Evolutionary conservation across 208 protist genomes (phyloP), one percentile per base, ranked within the genome.

Genomic region (Trypanosoma cruzi): DNA sequence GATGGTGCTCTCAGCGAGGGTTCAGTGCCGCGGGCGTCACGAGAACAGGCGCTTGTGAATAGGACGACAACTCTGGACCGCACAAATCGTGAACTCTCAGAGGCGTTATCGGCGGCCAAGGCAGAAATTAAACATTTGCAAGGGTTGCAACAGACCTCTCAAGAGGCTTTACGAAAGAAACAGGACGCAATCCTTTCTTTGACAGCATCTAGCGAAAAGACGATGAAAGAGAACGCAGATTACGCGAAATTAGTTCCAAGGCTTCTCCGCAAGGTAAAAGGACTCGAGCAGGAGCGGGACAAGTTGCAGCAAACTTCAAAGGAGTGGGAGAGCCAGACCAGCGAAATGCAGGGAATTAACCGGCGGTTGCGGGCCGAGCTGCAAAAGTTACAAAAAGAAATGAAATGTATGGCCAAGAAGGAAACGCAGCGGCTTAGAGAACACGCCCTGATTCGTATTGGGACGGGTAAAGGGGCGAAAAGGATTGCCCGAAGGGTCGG

Each of bases 161-260:
- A 77, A 56, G 56, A 71, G 26, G 55, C 73, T 54, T 63, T 80
- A 53, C 75, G 71, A 22, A 60, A 75, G 29, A 85, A 79, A 54
- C 64, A 64, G 50, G 67, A 75, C 18, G 29, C 68, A 1, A 63
- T 64, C 62, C 64, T 73, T 8, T 56, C 73, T 18, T 26, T 72
- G 36, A 68, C 74, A 37, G 65, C 71, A 36, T 55, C 75, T 8
- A 68, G 63, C 60, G 28, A 68, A 65, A 71, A 70, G 14, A 28
- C 63, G 2, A 74, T 59, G 49, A 42, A 72, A 32, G 79, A 86
- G 55, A 82, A 85, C 37, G 69, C 44, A 7, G 76, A 86, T 16
- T 86, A 83, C 52, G 57, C 76, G 28, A 78, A 74, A 34, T 62
- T 82, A 11, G 78, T 87, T 29, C 71, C 81, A 70, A 73, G 64